These are phyloP conservation scores for Penicillium pancosmium DNA, from an alignment of 495 filamentous ascomycete genomes.

Conservation along the genomic window DNA sequence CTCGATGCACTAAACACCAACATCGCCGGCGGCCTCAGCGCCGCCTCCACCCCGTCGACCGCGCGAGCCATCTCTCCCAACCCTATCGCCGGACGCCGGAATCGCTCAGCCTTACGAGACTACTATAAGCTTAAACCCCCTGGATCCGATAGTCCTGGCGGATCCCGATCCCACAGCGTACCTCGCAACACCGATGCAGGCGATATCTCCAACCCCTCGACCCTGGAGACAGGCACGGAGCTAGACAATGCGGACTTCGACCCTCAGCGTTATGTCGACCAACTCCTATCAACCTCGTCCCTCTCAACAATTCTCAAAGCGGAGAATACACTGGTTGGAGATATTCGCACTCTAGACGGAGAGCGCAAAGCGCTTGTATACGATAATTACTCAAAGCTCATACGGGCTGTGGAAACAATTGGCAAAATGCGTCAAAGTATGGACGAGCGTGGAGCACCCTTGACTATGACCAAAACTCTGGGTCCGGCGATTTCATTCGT, in stretches of 20 bases:
- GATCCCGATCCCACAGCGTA: slow-evolving; percentile 39
- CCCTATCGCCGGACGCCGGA: slow-evolving; percentile 50
- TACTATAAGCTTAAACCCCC: slow-evolving; percentile 86
- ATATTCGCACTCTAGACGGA: slow-evolving; percentile 87
- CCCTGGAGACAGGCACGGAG: slow-evolving; percentile 42
- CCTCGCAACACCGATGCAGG: slow-evolving; percentile 45
- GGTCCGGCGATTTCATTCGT: slow-evolving; percentile 79
- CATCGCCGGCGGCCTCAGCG: slow-evolving; percentile 52
- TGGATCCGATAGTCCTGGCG: slow-evolving; percentile 27
- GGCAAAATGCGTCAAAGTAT: slow-evolving; percentile 61
- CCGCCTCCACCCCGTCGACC: slow-evolving; percentile 48
- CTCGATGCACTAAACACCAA: slow-evolving; percentile 61
- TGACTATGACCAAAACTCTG: slow-evolving; percentile 63
- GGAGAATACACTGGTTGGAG: slow-evolving; percentile 58
- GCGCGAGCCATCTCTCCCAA: slow-evolving; percentile 52
- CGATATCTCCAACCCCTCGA: slow-evolving; percentile 35
- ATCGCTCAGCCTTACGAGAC: slow-evolving; percentile 84
- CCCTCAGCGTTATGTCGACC: slow-evolving; percentile 46
- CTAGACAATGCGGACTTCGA: slow-evolving; percentile 53
- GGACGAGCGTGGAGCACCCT: slow-evolving; percentile 49
- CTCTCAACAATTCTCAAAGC: slow-evolving; percentile 65
- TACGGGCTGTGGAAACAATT: slow-evolving; percentile 93
- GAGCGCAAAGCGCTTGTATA: slow-evolving; percentile 97
- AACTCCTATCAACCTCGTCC: slow-evolving; percentile 56
- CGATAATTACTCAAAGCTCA: slow-evolving; percentile 96